phyloP scores from a whole-genome alignment of 495 filamentous ascomycete species.

The Barbatosphaeria neglecta region DNA sequence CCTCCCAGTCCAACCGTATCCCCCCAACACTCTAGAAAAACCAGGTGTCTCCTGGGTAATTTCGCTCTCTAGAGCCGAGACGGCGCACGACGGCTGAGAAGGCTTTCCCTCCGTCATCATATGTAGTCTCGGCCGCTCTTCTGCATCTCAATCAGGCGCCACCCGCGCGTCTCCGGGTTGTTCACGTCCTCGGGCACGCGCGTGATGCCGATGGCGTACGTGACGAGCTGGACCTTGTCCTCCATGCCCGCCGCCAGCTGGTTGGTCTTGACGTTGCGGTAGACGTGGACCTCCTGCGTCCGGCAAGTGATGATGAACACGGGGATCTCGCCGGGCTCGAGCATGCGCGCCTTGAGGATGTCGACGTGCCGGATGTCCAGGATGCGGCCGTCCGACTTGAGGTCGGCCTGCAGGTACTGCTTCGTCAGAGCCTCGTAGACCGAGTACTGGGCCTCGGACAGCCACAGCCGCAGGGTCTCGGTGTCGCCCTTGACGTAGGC shows the following conservation, averaged over 20 bases:
- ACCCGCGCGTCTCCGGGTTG: conserved; percentile 92
- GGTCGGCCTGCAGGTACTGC: conserved; percentile 84
- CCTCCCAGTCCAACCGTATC: too few relatives aligned
- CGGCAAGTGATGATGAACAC: conserved; percentile 94
- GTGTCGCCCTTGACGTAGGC: conserved; percentile 95
- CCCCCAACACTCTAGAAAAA: too few relatives aligned
- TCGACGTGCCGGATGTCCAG: conserved; percentile 92
- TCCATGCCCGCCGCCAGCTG: conserved; percentile 97
- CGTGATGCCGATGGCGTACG: conserved; percentile 93
- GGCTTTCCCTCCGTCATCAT: too few relatives aligned
- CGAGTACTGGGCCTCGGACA: conserved; percentile 85
- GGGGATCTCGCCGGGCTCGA: conserved; percentile 94
- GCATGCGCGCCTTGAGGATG: conserved; percentile 72
- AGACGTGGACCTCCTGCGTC: conserved; percentile 97
- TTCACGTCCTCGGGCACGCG: conserved; percentile 87
- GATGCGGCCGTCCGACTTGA: conserved; percentile 89
- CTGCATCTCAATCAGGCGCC: conserved; percentile 95
- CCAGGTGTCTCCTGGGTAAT: too few relatives aligned
- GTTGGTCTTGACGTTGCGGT: conserved; percentile 76
- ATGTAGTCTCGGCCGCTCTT: conserved; percentile 90
- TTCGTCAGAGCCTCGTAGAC: conserved; percentile 90
- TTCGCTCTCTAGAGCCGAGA: too few relatives aligned
- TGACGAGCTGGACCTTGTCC: conserved; percentile 94
- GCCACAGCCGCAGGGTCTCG: conserved; percentile 84
- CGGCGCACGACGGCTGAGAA: too few relatives aligned